These are phyloP conservation scores for Phaffia rhodozyma DNA, from an alignment of 1,284 basidiomycete species.

Conservation along the genomic window DNA sequence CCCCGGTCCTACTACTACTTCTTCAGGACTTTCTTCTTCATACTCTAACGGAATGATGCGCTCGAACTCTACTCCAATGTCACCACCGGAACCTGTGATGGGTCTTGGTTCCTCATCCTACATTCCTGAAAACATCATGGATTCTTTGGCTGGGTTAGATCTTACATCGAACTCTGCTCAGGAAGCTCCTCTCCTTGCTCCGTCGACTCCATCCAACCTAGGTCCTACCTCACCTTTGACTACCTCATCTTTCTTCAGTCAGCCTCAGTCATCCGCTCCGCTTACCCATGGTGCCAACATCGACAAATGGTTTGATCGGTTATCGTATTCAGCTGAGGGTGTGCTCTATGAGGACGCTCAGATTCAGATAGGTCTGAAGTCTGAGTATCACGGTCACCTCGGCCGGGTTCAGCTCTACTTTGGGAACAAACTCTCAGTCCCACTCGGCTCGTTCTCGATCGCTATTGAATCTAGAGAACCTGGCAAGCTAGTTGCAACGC, in stretches of 20 bases:
- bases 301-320: slow-evolving; percentile 79
- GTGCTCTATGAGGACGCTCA: slow-evolving; percentile 92
- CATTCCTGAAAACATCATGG: slow-evolving; percentile 49
- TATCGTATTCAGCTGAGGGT: slow-evolving; percentile 70
- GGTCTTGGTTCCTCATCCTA: slow-evolving; percentile 25
- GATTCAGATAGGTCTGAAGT: slow-evolving; percentile 91
- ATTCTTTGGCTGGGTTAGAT: slow-evolving; percentile 70
- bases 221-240: slow-evolving; percentile 11
- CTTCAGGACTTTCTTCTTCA: slow-evolving; percentile 6
- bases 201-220: slow-evolving; percentile 6
- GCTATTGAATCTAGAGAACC: slow-evolving; percentile 58
- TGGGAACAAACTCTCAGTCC: slow-evolving; percentile 83
- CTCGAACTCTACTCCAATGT: slow-evolving; percentile 5
- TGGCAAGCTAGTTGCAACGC: slow-evolving; percentile 61
- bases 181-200: slow-evolving; percentile 24
- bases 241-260: neutral
- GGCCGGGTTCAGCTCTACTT: slow-evolving; percentile 89
- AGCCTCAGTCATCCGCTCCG: slow-evolving; percentile 18
- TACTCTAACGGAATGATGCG: neutral
- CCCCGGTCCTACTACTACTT: neutral
- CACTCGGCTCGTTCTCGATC: slow-evolving; percentile 80
- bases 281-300: slow-evolving; percentile 56
- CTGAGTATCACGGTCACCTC: slow-evolving; percentile 81
- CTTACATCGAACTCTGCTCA: slow-evolving; percentile 41
- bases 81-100: slow-evolving; percentile 27